Conservation (phyloP, 2,329 filamentous ascomycete genomes). For the Ophiostoma pallidulum region DNA sequence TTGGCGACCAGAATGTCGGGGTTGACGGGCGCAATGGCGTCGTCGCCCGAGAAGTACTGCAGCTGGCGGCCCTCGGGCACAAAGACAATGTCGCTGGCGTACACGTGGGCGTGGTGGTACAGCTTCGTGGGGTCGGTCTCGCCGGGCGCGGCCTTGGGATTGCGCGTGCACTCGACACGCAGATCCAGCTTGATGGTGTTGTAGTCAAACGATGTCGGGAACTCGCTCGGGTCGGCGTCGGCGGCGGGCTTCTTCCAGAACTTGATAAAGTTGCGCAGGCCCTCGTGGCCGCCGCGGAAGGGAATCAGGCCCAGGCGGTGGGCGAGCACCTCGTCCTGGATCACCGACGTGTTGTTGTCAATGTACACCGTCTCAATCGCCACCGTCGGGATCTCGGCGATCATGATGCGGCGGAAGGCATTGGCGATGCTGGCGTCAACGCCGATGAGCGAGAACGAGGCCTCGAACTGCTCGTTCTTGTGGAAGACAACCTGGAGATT, state of each 20-base stretch:
- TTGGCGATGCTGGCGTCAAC: constrained; percentile 91
- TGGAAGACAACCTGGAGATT: constrained; percentile 61
- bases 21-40: constrained; percentile 67
- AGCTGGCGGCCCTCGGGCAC: constrained; percentile 64
- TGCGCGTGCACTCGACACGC: constrained; percentile 70
- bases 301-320: constrained; percentile 86
- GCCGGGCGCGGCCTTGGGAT: constrained; percentile 57
- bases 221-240: constrained; percentile 39
- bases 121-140: constrained; percentile 76
- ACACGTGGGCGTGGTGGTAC: constrained; percentile 78
- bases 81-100: constrained; percentile 70
- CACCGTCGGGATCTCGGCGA: constrained; percentile 87
- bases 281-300: constrained; percentile 68
- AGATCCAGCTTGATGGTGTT: constrained; percentile 80
- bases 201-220: constrained; percentile 58
- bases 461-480: constrained; percentile 65
- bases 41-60: constrained; percentile 57
- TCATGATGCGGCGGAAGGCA: constrained; percentile 90
- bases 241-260: constrained; percentile 66
- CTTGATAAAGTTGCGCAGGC: constrained; percentile 66
- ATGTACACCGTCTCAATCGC: constrained; percentile 93
- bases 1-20: constrained; percentile 93
- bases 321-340: constrained; percentile 93
- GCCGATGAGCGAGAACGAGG: constrained; percentile 84
- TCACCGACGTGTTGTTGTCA: constrained; percentile 93